phyloP scores from a whole-genome alignment of 495 filamentous ascomycete genomes.

The Pyrenula massariospora region DNA sequence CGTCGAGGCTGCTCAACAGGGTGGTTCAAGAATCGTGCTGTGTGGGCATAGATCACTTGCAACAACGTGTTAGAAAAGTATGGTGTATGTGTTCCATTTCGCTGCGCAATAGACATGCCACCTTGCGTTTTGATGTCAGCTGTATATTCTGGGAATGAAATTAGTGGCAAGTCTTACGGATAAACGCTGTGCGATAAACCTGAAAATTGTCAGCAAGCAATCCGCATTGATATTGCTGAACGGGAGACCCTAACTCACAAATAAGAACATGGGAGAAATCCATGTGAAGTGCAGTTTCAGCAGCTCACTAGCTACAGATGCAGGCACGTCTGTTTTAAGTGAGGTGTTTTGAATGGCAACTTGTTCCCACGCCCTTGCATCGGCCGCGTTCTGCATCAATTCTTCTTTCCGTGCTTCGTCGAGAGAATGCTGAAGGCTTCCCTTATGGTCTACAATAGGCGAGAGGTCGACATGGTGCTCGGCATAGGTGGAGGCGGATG shows the following conservation, averaged over 20 bases:
- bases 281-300: slow-evolving; percentile 15
- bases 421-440: background rate
- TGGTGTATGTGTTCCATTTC: background rate
- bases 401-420: background rate
- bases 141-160: too few species aligned
- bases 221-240: background rate
- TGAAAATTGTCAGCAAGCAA: background rate
- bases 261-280: slow-evolving; percentile 15
- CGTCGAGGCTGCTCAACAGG: slow-evolving; percentile 3
- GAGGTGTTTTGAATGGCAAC: slow-evolving; percentile 1
- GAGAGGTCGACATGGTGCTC: background rate
- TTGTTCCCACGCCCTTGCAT: slow-evolving; percentile 1
- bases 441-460: background rate
- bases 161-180: slow-evolving; percentile 5
- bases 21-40: slow-evolving; percentile 5
- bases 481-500: background rate
- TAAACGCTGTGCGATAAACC: slow-evolving; percentile 15
- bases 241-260: slow-evolving; percentile 2
- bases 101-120: background rate
- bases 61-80: slow-evolving; percentile 6
- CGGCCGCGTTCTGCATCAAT: slow-evolving; percentile 2
- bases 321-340: background rate
- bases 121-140: too few species aligned
- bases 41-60: slow-evolving; percentile 6
- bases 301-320: slow-evolving; percentile 3